A percentile compares a stretch with the other conserved stretches of the same genome.
Evolutionary conservation across 108 stramenopile genomes (phyloP).

Genomic region (Conticribra weissflogii): DNA sequence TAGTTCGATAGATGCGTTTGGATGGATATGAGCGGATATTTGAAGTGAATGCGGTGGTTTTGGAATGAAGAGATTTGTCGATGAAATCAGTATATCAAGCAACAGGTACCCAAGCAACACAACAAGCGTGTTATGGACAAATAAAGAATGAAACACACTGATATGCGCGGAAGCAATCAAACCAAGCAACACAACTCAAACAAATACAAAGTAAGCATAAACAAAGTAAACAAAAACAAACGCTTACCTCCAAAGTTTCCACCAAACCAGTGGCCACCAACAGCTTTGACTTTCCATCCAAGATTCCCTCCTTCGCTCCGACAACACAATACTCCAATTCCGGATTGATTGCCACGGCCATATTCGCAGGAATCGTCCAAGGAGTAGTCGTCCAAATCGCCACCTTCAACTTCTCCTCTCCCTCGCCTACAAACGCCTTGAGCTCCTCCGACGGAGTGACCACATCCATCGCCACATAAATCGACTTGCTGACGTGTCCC

Average conservation of each 20-base stretch:
- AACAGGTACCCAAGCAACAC: too few relatives aligned
- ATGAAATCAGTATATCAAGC: too few relatives aligned
- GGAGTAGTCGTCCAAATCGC: conserved; percentile 95
- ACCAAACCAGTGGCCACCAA: conserved; percentile 84
- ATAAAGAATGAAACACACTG: too few relatives aligned
- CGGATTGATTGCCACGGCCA: conserved; percentile 95
- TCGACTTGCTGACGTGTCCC: conserved; percentile 88
- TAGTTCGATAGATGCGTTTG: too few relatives aligned
- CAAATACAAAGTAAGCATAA: not conserved
- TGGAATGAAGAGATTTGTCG: too few relatives aligned
- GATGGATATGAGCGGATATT: not conserved
- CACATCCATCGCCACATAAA: conserved; percentile 93
- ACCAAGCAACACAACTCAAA: too few relatives aligned
- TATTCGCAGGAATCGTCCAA: conserved; percentile 93
- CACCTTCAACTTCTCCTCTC: conserved; percentile 68
- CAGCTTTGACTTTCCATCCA: conserved; percentile 69
- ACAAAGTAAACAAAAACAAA: not conserved
- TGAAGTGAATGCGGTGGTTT: conserved; percentile 13
- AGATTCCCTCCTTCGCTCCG: conserved; percentile 41
- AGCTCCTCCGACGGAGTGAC: conserved; percentile 66
- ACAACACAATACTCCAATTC: conserved; percentile 93
- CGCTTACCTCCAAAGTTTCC: conserved; percentile 67
- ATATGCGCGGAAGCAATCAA: too few relatives aligned
- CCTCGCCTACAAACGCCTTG: conserved; percentile 50
- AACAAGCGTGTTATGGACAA: too few relatives aligned